Conservation (phyloP, 176 grass and related monocot species). For the Oryza officinalis region DNA sequence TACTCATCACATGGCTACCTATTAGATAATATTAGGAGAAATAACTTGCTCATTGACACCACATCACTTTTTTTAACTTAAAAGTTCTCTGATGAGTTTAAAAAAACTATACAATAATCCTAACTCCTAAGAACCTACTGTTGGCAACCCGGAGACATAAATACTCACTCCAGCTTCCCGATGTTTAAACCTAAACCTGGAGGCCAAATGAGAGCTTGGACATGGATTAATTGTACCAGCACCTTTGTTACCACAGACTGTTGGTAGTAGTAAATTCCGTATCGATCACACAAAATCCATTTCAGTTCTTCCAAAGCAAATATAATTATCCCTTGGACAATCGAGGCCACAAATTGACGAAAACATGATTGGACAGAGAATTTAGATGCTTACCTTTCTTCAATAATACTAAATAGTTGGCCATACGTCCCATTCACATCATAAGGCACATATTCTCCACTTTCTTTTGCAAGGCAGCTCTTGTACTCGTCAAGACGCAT, state of each 20-base stretch:
- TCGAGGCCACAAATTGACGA: neutral
- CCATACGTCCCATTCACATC: slow-evolving; percentile 78
- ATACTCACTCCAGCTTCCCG: neutral
- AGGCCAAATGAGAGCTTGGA: neutral
- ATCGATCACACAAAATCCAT: neutral
- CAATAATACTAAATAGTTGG: slow-evolving; percentile 76
- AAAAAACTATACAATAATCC: neutral
- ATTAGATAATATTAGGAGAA: no score
- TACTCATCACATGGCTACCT: neutral
- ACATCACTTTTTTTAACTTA: neutral
- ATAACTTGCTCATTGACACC: neutral
- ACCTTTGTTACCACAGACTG: neutral
- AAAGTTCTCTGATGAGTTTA: neutral
- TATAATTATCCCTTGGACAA: neutral
- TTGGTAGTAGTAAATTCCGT: neutral
- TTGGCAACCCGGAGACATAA: neutral
- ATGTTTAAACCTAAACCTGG: neutral
- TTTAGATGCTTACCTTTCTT: slow-evolving; percentile 65
- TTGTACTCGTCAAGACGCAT: slow-evolving; percentile 74
- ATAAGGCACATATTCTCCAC: slow-evolving; percentile 82
- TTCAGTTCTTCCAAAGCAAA: neutral
- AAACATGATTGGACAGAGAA: slow-evolving; percentile 8
- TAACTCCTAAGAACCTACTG: slow-evolving; percentile 5
- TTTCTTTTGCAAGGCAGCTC: slow-evolving; percentile 61
- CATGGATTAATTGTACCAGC: neutral